These are phyloP conservation scores for Eimeria necatrix DNA, from an alignment of 169 alveolate genomes.

Conservation along the genomic window DNA sequence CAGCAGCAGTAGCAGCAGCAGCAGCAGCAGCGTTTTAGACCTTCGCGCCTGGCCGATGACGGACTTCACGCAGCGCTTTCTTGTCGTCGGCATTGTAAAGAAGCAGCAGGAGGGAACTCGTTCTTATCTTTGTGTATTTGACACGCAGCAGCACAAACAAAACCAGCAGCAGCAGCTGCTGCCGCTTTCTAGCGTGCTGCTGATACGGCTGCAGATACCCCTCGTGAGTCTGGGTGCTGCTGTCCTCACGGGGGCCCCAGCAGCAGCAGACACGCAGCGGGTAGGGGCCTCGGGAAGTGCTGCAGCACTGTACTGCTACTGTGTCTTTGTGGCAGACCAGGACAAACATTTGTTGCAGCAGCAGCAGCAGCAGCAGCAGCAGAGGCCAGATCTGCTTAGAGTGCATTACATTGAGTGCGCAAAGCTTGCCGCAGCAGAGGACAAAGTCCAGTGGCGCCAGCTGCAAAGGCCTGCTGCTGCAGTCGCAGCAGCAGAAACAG, in stretches of 20 bases:
- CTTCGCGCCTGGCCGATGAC: background rate
- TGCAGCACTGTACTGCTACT: background rate
- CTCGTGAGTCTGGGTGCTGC: background rate
- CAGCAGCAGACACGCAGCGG: background rate
- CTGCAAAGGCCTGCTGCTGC: background rate
- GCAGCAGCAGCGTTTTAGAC: background rate
- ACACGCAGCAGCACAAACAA: conserved; percentile 4
- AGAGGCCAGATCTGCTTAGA: background rate
- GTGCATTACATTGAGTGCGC: background rate
- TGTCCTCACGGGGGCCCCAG: conserved; percentile 8
- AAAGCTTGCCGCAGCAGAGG: background rate
- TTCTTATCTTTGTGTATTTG: background rate
- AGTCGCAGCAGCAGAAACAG: background rate
- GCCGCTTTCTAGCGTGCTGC: background rate
- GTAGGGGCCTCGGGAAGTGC: background rate
- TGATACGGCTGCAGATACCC: background rate
- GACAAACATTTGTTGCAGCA: background rate
- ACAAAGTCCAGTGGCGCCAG: background rate
- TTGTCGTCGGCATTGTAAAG: background rate
- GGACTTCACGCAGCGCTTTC: background rate
- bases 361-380: conserved; percentile 26
- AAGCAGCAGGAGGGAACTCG: background rate
- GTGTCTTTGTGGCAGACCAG: background rate
- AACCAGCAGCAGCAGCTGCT: conserved; percentile 5
- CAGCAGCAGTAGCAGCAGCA: conserved; percentile 40